phyloP scores from a whole-genome alignment of 805 yeast genomes.

The Ogataea philodendri region DNA sequence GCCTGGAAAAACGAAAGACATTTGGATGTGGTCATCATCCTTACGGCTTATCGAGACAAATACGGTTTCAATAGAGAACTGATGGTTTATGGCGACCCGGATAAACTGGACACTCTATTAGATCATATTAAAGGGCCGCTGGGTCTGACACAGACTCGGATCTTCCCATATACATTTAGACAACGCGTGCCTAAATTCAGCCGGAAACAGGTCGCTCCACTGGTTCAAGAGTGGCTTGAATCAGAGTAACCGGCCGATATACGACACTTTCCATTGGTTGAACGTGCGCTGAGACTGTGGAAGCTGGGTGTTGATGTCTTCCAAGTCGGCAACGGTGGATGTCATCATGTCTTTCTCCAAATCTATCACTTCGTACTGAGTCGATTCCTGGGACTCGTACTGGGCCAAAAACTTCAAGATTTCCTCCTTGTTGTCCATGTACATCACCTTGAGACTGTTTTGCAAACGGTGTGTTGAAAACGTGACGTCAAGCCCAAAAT shows the following conservation, averaged over 20 bases:
- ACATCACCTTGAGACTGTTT: constrained; percentile 46
- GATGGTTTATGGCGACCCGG: constrained; percentile 4
- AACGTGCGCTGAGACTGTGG: constrained; percentile 33
- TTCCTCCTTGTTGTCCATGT: constrained; percentile 32
- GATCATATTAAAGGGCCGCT: constrained; percentile 20
- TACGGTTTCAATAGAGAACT: constrained; percentile 8
- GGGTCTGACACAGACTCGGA: constrained; percentile 20
- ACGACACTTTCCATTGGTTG: constrained; percentile 33
- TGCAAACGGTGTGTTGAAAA: constrained; percentile 13
- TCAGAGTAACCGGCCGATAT: constrained; percentile 18
- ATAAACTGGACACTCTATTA: constrained; percentile 2
- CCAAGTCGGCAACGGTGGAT: constrained; percentile 32
- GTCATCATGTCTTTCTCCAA: constrained; percentile 40
- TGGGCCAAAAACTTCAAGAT: constrained; percentile 30
- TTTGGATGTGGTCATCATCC: constrained; percentile 42
- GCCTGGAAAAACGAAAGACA: constrained; percentile 30
- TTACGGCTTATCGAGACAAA: constrained; percentile 44
- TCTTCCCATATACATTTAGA: constrained; percentile 3
- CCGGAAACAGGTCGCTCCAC: constrained; percentile 85
- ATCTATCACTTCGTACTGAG: constrained; percentile 20
- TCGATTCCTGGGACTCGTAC: constrained; percentile 14
- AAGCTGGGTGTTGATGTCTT: constrained; percentile 29
- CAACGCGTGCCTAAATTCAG: constrained; percentile 57
- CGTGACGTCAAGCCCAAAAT: constrained; percentile 35
- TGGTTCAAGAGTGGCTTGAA: constrained; percentile 26